Percentiles rank a stretch among this genome's conserved stretches.
Evolutionary conservation across 192 early-diverging fungal genomes (phyloP).

Genomic region (Chytriomyces hyalinus): DNA sequence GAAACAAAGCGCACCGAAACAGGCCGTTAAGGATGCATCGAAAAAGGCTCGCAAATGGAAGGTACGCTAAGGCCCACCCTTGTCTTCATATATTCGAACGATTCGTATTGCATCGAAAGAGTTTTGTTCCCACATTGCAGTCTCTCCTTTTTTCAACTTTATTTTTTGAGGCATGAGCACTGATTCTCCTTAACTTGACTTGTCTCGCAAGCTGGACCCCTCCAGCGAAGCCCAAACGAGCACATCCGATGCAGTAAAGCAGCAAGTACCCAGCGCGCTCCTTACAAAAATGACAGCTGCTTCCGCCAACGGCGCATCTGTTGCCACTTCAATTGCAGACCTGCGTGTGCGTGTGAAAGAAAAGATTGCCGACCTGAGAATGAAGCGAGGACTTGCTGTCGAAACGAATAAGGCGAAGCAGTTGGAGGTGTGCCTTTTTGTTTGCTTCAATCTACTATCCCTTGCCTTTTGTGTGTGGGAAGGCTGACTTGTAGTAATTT

Average conservation of each 20-base stretch:
- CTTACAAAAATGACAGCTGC: background rate
- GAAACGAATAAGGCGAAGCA: conserved; percentile 23
- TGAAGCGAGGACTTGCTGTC: conserved; percentile 38
- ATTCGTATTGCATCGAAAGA: background rate
- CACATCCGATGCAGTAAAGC: conserved; percentile 70
- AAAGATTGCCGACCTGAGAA: conserved; percentile 28
- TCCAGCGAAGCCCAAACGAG: conserved; percentile 70
- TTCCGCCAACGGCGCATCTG: background rate
- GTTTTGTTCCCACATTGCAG: background rate
- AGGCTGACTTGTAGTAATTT: background rate
- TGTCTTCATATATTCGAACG: background rate
- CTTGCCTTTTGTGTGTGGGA: no score
- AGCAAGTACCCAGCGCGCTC: conserved; percentile 36
- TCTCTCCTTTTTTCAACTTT: conserved; percentile 6
- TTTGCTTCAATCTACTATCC: background rate
- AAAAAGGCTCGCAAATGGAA: conserved; percentile 86
- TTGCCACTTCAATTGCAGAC: conserved; percentile 10
- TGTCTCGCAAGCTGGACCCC: conserved; percentile 70
- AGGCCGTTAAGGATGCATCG: conserved; percentile 77
- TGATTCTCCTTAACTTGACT: no score
- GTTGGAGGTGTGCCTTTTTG: background rate
- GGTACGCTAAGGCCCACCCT: conserved; percentile 40
- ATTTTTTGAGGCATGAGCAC: background rate
- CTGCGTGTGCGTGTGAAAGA: conserved; percentile 25
- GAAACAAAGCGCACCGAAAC: conserved; percentile 78